These are phyloP conservation scores for Acanthamoeba quina DNA, from an alignment of 208 protist species.

Conservation along the genomic window DNA sequence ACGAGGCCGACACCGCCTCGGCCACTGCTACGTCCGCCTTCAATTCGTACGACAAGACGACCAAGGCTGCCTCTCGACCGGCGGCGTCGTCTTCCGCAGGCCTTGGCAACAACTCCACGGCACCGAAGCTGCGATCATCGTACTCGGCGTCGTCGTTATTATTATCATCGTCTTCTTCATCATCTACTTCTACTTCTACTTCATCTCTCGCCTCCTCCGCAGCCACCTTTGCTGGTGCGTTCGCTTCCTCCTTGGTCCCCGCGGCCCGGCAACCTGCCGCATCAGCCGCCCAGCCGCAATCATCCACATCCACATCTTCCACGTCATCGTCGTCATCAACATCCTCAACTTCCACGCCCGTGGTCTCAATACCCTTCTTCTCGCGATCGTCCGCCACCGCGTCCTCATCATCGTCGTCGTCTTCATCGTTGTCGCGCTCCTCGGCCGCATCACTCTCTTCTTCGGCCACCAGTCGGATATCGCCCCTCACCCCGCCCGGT, in stretches of 20 bases:
- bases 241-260: not conserved
- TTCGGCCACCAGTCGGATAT: not conserved
- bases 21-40: not conserved
- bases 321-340: not conserved
- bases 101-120: not conserved
- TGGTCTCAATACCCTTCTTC: slow-evolving; percentile 10
- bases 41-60: not conserved
- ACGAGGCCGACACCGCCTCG: not conserved
- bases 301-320: not conserved
- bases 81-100: not conserved
- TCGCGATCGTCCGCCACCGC: not conserved
- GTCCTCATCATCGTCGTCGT: not conserved
- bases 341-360: not conserved
- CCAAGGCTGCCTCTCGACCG: not conserved
- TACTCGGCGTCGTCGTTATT: no score
- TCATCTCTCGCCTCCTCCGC: not conserved
- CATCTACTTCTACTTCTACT: not conserved
- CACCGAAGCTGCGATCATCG: no score
- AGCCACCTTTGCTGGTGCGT: not conserved
- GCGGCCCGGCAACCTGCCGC: not conserved
- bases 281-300: no score
- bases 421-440: not conserved
- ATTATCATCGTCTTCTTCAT: no score
- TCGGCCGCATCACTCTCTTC: not conserved
- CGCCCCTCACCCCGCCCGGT: not conserved